Conservation (phyloP, 306 rosid species). For the Rosa chinensis region DNA sequence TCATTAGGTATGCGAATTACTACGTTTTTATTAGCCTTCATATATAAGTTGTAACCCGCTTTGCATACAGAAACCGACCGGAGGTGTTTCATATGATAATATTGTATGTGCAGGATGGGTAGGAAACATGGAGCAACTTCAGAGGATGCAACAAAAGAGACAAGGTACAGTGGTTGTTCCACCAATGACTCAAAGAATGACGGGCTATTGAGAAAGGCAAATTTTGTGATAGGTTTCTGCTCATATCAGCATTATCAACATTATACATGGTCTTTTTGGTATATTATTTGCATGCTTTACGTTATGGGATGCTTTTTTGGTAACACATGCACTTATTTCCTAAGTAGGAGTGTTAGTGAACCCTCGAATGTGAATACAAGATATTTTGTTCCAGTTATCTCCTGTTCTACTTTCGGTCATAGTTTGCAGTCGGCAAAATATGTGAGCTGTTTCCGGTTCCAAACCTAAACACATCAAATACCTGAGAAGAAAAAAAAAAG, state of each 20-base stretch:
- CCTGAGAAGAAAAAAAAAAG: not conserved
- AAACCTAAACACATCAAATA: not conserved
- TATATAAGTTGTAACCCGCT: too few species aligned
- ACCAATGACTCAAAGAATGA: conserved; percentile 21
- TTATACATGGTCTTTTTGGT: not conserved
- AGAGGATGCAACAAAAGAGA: conserved; percentile 8
- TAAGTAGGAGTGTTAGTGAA: not conserved
- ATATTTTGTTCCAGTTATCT: not conserved
- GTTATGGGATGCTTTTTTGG: not conserved
- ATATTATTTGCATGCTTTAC: not conserved
- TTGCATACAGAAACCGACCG: too few species aligned
- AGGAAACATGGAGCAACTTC: conserved; percentile 20
- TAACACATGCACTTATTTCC: not conserved
- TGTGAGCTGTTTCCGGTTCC: not conserved
- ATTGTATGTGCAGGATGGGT: conserved; percentile 28
- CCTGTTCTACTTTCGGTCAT: not conserved
- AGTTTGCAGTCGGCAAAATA: not conserved
- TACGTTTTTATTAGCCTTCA: not conserved
- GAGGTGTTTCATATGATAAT: not conserved
- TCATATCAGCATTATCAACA: not conserved
- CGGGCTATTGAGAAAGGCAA: conserved; percentile 2
- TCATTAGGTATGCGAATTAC: conserved; percentile 19
- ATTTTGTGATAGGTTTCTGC: not conserved
- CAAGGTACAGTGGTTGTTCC: conserved; percentile 9
- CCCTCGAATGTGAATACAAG: not conserved